phyloP scores from a whole-genome alignment of 2,329 filamentous ascomycete genomes.

The Sclerotinia spermophila region DNA sequence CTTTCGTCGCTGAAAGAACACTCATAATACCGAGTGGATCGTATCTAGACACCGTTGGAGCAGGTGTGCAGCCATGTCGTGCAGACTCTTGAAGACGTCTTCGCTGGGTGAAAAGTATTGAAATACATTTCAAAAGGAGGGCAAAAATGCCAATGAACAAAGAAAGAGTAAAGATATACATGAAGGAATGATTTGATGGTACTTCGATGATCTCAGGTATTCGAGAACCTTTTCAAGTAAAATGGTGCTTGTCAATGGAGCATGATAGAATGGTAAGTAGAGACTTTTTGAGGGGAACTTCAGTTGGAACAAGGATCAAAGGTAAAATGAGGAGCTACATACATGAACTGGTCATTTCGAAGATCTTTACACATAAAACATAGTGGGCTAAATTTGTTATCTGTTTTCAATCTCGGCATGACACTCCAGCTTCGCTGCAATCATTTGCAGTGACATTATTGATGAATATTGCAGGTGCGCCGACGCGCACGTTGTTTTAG shows the following conservation, averaged over 20 bases:
- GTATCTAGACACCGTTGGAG: not conserved
- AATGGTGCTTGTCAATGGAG: not conserved
- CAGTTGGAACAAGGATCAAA: not conserved
- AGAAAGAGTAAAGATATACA: constrained; percentile 9
- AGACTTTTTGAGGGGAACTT: not conserved
- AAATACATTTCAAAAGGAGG: not conserved
- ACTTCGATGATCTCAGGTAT: not conserved
- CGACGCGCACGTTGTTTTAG: no score
- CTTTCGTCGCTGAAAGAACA: not conserved
- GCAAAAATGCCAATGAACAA: not conserved
- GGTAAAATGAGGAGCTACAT: not conserved
- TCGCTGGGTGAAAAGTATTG: not conserved
- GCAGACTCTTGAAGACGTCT: not conserved
- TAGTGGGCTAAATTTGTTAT: not conserved
- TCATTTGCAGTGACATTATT: not conserved
- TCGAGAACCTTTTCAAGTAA: not conserved
- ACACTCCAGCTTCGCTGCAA: not conserved
- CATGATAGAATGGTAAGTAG: not conserved
- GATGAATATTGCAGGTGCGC: no score
- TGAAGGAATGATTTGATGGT: not conserved
- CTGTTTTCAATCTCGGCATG: not conserved
- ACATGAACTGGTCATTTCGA: not conserved
- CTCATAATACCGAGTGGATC: not conserved
- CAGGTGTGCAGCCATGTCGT: not conserved
- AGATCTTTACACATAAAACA: not conserved